Conservation (phyloP, 768 basidiomycete species). For the Serendipita vermifera region DNA sequence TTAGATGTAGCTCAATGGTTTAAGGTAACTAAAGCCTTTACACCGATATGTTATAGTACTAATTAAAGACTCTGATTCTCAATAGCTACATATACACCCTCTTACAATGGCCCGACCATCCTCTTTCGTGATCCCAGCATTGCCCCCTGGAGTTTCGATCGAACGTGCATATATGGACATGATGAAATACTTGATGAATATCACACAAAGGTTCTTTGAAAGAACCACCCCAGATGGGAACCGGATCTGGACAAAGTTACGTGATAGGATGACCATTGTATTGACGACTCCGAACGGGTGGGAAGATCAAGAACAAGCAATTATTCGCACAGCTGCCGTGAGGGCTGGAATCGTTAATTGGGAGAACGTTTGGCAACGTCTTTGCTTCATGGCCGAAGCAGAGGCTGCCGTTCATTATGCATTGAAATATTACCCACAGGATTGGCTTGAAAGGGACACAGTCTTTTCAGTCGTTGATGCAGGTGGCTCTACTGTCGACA, state of each 20-base stretch:
- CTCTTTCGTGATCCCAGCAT: conserved; percentile 25
- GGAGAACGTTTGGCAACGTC: conserved; percentile 25
- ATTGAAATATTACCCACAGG: conserved; percentile 27
- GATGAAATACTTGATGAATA: conserved; percentile 33
- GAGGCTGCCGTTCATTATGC: conserved; percentile 42
- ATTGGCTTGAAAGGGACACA: conserved; percentile 20
- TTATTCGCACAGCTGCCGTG: conserved; percentile 34
- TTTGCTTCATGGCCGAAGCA: conserved; percentile 39
- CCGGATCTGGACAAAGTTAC: conserved; percentile 1
- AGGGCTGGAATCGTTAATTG: conserved; percentile 30
- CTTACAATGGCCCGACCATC: neutral
- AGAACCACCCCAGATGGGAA: conserved; percentile 20
- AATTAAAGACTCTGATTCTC: too few species aligned
- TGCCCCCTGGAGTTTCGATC: conserved; percentile 33
- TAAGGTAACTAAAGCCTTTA: neutral
- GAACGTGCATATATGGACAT: conserved; percentile 38
- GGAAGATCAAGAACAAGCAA: conserved; percentile 33
- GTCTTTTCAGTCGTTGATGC: conserved; percentile 37
- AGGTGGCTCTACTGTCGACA: conserved; percentile 16
- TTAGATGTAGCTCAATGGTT: neutral
- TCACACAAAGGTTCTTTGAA: conserved; percentile 32
- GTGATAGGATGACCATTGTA: conserved; percentile 28
- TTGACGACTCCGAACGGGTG: conserved; percentile 38
- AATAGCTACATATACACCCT: neutral
- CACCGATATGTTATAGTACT: too few species aligned